Evolutionary conservation across 352 stramenopile genomes (phyloP), one percentile per base, ranked within the genome.

Genomic region (Globisporangium barbulae): DNA sequence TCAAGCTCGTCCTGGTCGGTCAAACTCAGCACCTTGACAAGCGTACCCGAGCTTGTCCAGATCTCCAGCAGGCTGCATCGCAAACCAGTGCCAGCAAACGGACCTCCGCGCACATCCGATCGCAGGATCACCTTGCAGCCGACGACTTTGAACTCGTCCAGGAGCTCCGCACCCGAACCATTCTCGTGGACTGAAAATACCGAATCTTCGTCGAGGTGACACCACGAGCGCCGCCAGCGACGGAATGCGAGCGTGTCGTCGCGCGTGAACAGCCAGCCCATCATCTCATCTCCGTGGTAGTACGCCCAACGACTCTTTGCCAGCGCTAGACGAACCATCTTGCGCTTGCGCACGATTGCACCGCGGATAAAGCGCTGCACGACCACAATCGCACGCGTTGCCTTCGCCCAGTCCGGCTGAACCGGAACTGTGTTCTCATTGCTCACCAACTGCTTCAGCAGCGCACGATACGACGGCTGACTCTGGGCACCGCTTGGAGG

Each of bases 181-280:
- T 93, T 90, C 5, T 71, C 84, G 57, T 94, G 76, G 42, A 93
- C 74, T 0, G 76, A 90, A 9, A 96, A 81, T 7, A 83, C 69
- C 1, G 85, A 81, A 30, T 90, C 70, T 19, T 88, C 72, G 45
- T 93, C 81, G 1, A 95, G 57, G 50, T 91, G 83, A 55, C 88
- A 94, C 85, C 85, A 96, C 9, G 76, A 86, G 17, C 88, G 80
- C 55, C 83, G 79, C 88, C 88, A 96, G 28, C 88, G 75, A 61
- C 80, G 81, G 64, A 96, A 96, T 25, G 88, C 83, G 10, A 96
- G 76, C 15, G 82, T 90, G 44, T 94, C 85, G 47, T 95, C 88
- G 67, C 86, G 63, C 7, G 76, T 89, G 64, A 89, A 96, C 33
- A 96, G 63, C 88, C 88, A 96, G 2, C 88, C 85, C 77, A 92